Percentiles rank a stretch among this genome's conserved stretches.
phyloP scores from a whole-genome alignment of 2,329 filamentous ascomycete species.

The Thielaviopsis musarum region DNA sequence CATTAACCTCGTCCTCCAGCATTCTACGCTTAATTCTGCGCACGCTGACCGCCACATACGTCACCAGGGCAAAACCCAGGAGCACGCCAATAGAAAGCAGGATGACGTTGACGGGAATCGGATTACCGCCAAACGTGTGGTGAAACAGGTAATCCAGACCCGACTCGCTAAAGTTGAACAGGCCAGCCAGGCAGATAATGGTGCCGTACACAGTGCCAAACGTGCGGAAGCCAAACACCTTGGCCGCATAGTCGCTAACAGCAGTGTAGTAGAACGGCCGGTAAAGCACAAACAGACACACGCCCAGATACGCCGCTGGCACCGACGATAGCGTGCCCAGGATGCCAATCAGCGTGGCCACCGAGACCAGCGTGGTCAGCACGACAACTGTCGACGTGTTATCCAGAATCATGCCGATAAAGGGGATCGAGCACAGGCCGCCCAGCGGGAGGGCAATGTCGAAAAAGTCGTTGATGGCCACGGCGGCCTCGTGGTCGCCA shows the following conservation, averaged over 20 bases:
- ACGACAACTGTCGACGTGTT: slow-evolving; percentile 56
- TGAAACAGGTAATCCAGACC: slow-evolving; percentile 67
- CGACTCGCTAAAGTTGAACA: slow-evolving; percentile 72
- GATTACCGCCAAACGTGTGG: slow-evolving; percentile 51
- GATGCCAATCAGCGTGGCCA: slow-evolving; percentile 59
- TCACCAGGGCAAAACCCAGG: slow-evolving; percentile 49
- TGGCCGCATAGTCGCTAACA: slow-evolving; percentile 76
- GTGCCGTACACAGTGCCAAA: slow-evolving; percentile 91
- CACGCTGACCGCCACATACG: slow-evolving; percentile 39
- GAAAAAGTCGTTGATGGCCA: slow-evolving; percentile 66
- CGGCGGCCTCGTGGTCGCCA: slow-evolving; percentile 39
- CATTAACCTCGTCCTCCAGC: slow-evolving; percentile 12
- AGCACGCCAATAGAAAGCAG: slow-evolving; percentile 44
- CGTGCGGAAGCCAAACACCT: slow-evolving; percentile 81
- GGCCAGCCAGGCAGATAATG: slow-evolving; percentile 69
- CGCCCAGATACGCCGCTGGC: slow-evolving; percentile 59
- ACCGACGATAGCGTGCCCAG: slow-evolving; percentile 54
- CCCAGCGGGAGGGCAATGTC: slow-evolving; percentile 64
- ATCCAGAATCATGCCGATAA: slow-evolving; percentile 69
- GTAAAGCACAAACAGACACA: slow-evolving; percentile 68
- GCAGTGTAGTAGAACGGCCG: slow-evolving; percentile 83
- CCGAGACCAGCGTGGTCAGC: slow-evolving; percentile 49
- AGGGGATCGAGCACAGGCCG: slow-evolving; percentile 69
- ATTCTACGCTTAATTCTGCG: slow-evolving; percentile 20
- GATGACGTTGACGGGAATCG: slow-evolving; percentile 59